These are phyloP conservation scores for Hymenochaete sp. DNA, from an alignment of 1,284 basidiomycete genomes.

Conservation along the genomic window DNA sequence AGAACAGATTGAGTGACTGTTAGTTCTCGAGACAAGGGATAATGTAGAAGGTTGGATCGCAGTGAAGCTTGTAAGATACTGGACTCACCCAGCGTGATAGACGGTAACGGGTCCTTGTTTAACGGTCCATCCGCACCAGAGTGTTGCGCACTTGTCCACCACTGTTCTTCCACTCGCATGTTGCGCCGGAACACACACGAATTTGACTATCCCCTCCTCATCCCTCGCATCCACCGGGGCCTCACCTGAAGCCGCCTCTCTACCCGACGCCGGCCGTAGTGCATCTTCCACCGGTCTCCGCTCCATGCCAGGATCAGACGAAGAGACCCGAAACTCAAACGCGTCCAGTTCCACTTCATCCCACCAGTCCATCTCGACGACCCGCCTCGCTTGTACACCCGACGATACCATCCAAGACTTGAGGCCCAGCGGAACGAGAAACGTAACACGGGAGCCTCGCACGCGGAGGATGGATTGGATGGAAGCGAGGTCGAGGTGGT, in stretches of 20 bases:
- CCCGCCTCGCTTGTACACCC: slow-evolving; percentile 23
- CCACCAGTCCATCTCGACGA: slow-evolving; percentile 30
- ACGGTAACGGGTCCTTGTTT: slow-evolving; percentile 16
- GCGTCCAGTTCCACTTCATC: slow-evolving; percentile 16
- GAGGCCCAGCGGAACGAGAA: slow-evolving; percentile 25
- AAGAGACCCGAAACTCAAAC: slow-evolving; percentile 1
- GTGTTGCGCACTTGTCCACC: slow-evolving; percentile 24
- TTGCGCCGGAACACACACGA: slow-evolving; percentile 29
- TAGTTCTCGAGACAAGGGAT: slow-evolving; percentile 24
- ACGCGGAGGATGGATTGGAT: slow-evolving; percentile 22
- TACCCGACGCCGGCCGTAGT: too few species aligned
- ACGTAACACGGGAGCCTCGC: slow-evolving; percentile 21
- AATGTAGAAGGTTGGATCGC: slow-evolving; percentile 15
- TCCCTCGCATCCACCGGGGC: too few species aligned
- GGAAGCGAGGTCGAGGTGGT: slow-evolving; percentile 27
- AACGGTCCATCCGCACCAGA: slow-evolving; percentile 30
- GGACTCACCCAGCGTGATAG: not conserved
- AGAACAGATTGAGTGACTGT: not conserved
- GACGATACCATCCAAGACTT: slow-evolving; percentile 23
- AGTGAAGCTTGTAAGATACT: slow-evolving; percentile 3
- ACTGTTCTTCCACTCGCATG: slow-evolving; percentile 28
- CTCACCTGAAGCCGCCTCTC: too few species aligned
- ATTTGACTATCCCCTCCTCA: slow-evolving; percentile 18
- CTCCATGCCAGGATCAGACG: too few species aligned
- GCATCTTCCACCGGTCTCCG: too few species aligned